Percentiles rank a stretch among this genome's conserved stretches.
Evolutionary conservation across 805 yeast genomes (phyloP).

Genomic region (Saturnispora saitoi): DNA sequence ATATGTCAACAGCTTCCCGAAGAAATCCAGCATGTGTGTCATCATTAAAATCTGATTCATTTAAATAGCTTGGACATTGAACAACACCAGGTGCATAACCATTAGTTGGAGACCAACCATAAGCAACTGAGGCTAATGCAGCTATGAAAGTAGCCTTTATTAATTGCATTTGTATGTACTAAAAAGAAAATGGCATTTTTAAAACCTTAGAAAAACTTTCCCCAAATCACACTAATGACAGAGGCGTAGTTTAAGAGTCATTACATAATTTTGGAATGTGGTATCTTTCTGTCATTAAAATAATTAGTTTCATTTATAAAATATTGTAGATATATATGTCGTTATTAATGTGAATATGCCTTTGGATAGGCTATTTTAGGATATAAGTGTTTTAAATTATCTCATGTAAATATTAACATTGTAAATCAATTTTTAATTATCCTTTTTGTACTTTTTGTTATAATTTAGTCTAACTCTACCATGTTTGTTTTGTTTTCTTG

Average conservation of each 20-base stretch:
- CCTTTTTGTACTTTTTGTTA: slow-evolving; percentile 5
- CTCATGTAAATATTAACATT: too few species aligned
- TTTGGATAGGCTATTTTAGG: neutral
- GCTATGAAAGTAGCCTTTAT: neutral
- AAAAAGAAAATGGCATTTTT: neutral
- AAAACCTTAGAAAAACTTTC: neutral
- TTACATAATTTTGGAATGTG: too few species aligned
- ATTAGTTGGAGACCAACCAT: slow-evolving; percentile 46
- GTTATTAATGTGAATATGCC: neutral
- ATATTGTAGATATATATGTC: neutral
- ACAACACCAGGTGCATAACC: slow-evolving; percentile 56
- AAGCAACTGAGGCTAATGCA: neutral
- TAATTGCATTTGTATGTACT: neutral
- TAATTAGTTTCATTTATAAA: neutral
- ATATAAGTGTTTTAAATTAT: neutral
- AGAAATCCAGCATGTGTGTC: slow-evolving; percentile 18
- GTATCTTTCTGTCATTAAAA: neutral
- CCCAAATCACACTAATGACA: too few species aligned
- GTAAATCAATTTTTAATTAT: neutral
- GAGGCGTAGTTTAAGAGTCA: too few species aligned
- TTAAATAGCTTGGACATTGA: slow-evolving; percentile 38
- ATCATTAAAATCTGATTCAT: slow-evolving; percentile 14
- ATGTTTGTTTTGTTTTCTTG: neutral
- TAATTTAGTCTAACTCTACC: slow-evolving; percentile 10
- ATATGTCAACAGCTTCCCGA: slow-evolving; percentile 42